Conservation (phyloP, 306 rosid genomes). For the Malus sylvestris region DNA sequence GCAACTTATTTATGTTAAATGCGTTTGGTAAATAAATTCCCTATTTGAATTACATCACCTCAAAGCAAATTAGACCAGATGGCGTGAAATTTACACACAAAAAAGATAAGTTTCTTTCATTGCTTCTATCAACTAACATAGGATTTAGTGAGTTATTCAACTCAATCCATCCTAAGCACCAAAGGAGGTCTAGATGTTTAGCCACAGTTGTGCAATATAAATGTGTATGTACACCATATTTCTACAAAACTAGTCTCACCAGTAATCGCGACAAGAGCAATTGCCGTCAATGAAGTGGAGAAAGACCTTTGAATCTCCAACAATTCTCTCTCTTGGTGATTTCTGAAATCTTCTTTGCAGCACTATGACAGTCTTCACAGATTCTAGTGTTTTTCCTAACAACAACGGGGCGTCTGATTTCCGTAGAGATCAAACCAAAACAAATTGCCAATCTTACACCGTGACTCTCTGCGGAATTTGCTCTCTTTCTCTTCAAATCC, state of each 20-base stretch:
- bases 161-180: no score
- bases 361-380: constrained; percentile 48
- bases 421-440: constrained; percentile 47
- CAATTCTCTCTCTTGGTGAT: no score
- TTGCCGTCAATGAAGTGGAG: constrained; percentile 21
- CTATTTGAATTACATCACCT: no score
- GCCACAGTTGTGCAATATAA: background rate
- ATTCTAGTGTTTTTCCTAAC: constrained; percentile 49
- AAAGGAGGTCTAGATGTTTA: background rate
- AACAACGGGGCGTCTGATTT: constrained; percentile 39
- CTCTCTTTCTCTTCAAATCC: constrained; percentile 26
- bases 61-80: no score
- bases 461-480: constrained; percentile 30
- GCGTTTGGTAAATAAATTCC: no score
- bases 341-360: constrained; percentile 37
- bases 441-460: constrained; percentile 53
- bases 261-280: constrained; percentile 53
- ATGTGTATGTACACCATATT: background rate
- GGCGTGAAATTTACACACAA: no score
- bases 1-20: no score
- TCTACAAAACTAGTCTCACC: constrained; percentile 26
- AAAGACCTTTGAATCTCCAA: no score
- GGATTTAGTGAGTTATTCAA: no score
- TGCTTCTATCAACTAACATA: no score
- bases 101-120: no score